Evolutionary conservation across 192 early-diverging fungal species (phyloP), one percentile per base, ranked within the genome.

Genomic region (Podila clonocystis): DNA sequence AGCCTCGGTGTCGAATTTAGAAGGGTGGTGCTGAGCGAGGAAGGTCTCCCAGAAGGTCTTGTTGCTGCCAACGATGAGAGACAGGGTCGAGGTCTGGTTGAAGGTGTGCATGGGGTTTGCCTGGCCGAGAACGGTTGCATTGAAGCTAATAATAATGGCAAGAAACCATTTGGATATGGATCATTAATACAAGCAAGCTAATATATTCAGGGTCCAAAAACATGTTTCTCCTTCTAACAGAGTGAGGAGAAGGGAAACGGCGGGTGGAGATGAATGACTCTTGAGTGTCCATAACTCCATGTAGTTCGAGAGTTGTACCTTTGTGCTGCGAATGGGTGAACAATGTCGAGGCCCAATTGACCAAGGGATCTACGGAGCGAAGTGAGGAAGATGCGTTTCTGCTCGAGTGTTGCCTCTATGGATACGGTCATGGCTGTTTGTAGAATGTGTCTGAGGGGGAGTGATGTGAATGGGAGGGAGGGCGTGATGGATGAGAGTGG

Each of bases 261-360:
- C 0, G 12, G 9, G 38, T 41, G 38, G 38, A 9, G 41, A 45
- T 15, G 12, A 15, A 45, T 45, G 41, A 45, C 41, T 15, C 11
- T 17, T 15, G 41, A 41, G 41, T 1, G 34, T 31, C 5, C 31
- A 8, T 36, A 12, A 13, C 12, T 11, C 41, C 41, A 45, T 45
- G 41, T 45, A 45, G 52, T 11, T 55, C 20, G 20, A 22, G n/a
- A 9, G 24, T 38, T 17, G 17, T 65, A 50, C 77, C 77, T 80
- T 34, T 80, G 77, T 11, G 77, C 77, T 9, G 77, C 66, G 38
- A 80, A 80, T 7, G 77, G 77, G 60, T 80, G 77, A 24, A 80
- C 70, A 68, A 80, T 73, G 65, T 80, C 77, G 29, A 80, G 62
- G 22, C 77, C 77, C 2, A 80, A 52, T 26, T 61, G 38, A 8